A percentile compares a stretch with the other conserved stretches of the same genome.
Evolutionary conservation across 2,329 filamentous ascomycete species (phyloP).

Genomic region (Colletotrichum karsti): DNA sequence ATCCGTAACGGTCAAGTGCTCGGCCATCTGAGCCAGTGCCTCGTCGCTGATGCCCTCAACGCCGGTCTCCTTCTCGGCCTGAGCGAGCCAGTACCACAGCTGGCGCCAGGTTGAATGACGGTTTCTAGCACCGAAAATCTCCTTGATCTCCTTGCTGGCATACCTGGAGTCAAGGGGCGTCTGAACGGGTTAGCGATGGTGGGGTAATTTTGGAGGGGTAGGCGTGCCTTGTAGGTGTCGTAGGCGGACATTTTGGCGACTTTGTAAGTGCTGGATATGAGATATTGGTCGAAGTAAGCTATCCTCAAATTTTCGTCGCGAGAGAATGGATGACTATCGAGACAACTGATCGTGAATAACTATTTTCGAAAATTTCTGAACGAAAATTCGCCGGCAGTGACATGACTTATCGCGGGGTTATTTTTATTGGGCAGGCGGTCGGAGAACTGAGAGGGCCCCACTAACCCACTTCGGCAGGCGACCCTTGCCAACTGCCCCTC

Average conservation of each 20-base stretch:
- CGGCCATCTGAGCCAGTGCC: conserved; percentile 79
- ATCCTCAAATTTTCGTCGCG: too few species aligned
- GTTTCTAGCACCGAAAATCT: conserved; percentile 80
- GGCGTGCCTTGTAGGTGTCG: background rate
- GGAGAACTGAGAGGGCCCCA: background rate
- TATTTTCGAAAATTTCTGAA: too few species aligned
- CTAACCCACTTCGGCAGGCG: background rate
- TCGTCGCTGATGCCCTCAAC: conserved; percentile 75
- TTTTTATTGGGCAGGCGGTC: conserved; percentile 16
- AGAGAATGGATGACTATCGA: too few species aligned
- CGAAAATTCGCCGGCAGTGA: conserved; percentile 7
- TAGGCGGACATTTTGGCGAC: background rate
- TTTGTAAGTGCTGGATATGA: background rate
- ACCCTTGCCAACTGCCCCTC: background rate
- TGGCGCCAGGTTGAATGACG: conserved; percentile 83
- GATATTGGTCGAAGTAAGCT: too few species aligned
- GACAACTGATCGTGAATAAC: too few species aligned
- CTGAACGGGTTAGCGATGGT: background rate
- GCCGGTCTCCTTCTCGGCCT: conserved; percentile 83
- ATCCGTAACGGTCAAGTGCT: conserved; percentile 78
- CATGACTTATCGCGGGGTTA: conserved; percentile 18
- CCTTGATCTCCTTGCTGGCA: conserved; percentile 78
- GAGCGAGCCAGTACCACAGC: conserved; percentile 86
- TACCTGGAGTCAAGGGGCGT: conserved; percentile 76
- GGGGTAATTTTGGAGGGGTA: background rate